These are phyloP conservation scores for Corrigiola litoralis DNA, from an alignment of 179 eudicot species.

Conservation along the genomic window DNA sequence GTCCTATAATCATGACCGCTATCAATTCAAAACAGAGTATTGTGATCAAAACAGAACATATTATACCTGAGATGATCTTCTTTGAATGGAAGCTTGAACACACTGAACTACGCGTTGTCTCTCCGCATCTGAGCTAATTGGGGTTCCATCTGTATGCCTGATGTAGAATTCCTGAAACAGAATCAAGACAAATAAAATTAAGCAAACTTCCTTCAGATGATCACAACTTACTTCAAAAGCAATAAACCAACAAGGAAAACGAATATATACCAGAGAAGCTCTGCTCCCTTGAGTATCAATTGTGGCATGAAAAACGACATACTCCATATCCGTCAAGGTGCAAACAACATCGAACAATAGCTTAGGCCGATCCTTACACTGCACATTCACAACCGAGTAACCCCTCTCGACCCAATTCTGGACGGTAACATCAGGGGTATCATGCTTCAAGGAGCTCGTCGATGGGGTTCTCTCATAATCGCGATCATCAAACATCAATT, in stretches of 20 bases:
- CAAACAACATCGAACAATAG: conserved; percentile 86
- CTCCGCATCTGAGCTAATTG: conserved; percentile 88
- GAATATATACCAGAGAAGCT: conserved; percentile 54
- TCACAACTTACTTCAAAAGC: neutral
- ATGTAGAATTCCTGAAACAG: conserved; percentile 78
- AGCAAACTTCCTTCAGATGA: neutral
- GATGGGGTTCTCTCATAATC: conserved; percentile 60
- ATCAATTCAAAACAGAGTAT: too few relatives aligned
- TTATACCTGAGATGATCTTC: conserved; percentile 79
- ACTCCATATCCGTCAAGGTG: conserved; percentile 83
- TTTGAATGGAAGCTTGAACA: conserved; percentile 63
- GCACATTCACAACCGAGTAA: conserved; percentile 72
- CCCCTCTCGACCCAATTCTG: conserved; percentile 65
- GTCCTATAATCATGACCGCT: neutral
- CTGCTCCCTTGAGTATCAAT: conserved; percentile 48
- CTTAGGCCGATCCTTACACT: conserved; percentile 71
- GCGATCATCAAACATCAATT: conserved; percentile 87
- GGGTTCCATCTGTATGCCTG: conserved; percentile 74
- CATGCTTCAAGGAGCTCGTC: conserved; percentile 19
- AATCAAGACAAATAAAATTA: conserved; percentile 8
- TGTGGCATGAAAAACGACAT: conserved; percentile 84
- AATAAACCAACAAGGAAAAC: neutral
- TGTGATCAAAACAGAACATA: neutral
- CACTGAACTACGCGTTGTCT: conserved; percentile 82
- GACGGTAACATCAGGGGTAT: conserved; percentile 49